phyloP scores from a whole-genome alignment of 2,329 filamentous ascomycete genomes.

The Cylindrodendrum hubeiense region DNA sequence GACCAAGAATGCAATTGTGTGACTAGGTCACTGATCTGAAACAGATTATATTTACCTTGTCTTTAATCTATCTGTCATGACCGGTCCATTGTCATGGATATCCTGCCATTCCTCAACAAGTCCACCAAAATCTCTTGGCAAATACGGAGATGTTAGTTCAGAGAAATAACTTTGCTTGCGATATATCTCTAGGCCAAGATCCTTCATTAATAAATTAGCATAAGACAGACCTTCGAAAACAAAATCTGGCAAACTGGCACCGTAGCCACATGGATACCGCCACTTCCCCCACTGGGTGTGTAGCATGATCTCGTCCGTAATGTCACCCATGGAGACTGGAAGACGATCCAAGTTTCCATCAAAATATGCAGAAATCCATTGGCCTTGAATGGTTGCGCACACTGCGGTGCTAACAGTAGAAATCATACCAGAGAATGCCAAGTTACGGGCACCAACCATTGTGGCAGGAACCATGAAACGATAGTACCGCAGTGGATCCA shows the following conservation, averaged over 20 bases:
- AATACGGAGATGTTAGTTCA: conserved; percentile 37
- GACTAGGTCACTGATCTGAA: too few relatives aligned
- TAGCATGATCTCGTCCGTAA: conserved; percentile 67
- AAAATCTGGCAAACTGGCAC: conserved; percentile 73
- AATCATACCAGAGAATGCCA: conserved; percentile 51
- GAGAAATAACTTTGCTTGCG: conserved; percentile 26
- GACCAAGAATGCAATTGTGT: too few relatives aligned
- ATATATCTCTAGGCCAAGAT: conserved; percentile 68
- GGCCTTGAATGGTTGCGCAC: conserved; percentile 54
- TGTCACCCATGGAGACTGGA: conserved; percentile 30
- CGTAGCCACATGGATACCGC: conserved; percentile 77
- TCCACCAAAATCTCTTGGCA: conserved; percentile 40
- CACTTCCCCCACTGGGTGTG: conserved; percentile 76
- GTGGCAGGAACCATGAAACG: conserved; percentile 43
- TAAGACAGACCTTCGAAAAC: conserved; percentile 81
- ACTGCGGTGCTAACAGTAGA: conserved; percentile 50
- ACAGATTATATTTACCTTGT: too few relatives aligned
- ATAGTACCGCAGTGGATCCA: conserved; percentile 41
- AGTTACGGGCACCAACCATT: conserved; percentile 35
- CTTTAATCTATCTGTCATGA: too few relatives aligned
- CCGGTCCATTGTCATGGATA: not conserved
- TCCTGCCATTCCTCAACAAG: conserved; percentile 45
- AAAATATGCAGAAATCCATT: conserved; percentile 71
- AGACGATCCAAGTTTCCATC: conserved; percentile 57
- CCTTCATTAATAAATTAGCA: conserved; percentile 66